phyloP scores from a whole-genome alignment of 108 stramenopile genomes.

The Stephanodiscus triporus region DNA sequence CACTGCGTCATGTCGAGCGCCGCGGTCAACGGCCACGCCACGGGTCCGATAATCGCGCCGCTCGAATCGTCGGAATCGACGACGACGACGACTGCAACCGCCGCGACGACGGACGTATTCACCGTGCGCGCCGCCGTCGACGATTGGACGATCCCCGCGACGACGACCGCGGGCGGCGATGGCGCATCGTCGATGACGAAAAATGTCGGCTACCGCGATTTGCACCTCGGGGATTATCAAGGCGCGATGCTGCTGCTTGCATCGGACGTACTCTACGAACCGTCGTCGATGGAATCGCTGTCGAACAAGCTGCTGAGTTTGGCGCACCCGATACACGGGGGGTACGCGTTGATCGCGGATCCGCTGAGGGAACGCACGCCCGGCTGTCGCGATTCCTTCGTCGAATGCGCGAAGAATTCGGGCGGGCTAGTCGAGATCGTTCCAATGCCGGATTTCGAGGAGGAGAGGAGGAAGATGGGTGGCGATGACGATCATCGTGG shows the following conservation, averaged over 20 bases:
- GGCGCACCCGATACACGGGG: conserved; percentile 29
- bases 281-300: conserved; percentile 34
- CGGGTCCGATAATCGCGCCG: conserved; percentile 29
- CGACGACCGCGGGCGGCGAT: not conserved
- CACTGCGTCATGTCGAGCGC: conserved; percentile 60
- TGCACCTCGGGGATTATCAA: conserved; percentile 22
- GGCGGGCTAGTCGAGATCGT: not conserved
- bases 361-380: conserved; percentile 1
- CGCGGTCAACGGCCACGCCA: conserved; percentile 28
- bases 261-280: conserved; percentile 43
- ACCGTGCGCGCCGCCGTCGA: conserved; percentile 34
- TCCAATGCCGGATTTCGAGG: not conserved
- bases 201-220: conserved; percentile 27
- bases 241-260: conserved; percentile 27
- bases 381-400: conserved; percentile 3
- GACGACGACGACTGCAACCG: not conserved
- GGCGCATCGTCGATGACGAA: conserved; percentile 5
- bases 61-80: not conserved
- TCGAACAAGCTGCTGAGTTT: conserved; percentile 29
- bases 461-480: conserved; percentile 14
- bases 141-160: conserved; percentile 44
- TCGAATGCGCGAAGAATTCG: not conserved
- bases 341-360: conserved; percentile 24
- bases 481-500: not conserved
- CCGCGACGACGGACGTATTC: not conserved